Evolutionary conservation across 148 eudicot species (phyloP).

Genomic region (Beta vulgaris): DNA sequence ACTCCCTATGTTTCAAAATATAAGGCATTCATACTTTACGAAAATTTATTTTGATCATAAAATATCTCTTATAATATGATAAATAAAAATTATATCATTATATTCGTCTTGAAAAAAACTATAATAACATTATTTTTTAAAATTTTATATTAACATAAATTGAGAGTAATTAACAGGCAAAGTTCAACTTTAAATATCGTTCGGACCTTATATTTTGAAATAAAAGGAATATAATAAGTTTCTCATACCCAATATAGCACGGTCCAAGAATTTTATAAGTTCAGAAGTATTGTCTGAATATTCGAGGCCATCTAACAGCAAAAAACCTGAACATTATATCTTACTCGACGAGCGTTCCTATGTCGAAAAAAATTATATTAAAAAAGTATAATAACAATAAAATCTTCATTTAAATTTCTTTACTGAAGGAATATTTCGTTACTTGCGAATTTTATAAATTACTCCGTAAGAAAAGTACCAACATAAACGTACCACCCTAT

Average conservation of each 20-base stretch:
- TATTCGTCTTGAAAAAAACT: too few relatives aligned
- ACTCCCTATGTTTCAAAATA: too few relatives aligned
- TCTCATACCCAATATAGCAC: neutral
- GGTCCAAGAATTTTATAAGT: constrained; percentile 16
- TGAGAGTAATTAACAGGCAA: too few relatives aligned
- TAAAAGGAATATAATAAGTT: too few relatives aligned
- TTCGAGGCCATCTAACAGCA: constrained; percentile 33
- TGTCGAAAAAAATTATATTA: neutral
- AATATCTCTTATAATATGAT: too few relatives aligned
- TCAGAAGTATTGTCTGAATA: constrained; percentile 28
- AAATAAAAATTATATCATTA: too few relatives aligned
- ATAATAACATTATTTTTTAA: too few relatives aligned
- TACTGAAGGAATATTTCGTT: constrained; percentile 32
- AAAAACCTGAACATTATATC: constrained; percentile 29
- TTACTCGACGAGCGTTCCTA: constrained; percentile 25
- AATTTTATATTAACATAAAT: too few relatives aligned
- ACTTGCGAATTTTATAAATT: constrained; percentile 24
- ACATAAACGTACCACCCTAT: constrained; percentile 15
- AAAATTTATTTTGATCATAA: too few relatives aligned
- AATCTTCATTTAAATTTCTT: neutral
- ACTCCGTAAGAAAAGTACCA: constrained; percentile 1
- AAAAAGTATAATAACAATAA: neutral
- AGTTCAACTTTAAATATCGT: too few relatives aligned
- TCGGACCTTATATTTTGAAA: too few relatives aligned
- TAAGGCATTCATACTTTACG: too few relatives aligned